A percentile compares a stretch with the other conserved stretches of the same genome.
Conservation (phyloP, 2,329 filamentous ascomycete species). For the Atkinsonella hypoxylon region DNA sequence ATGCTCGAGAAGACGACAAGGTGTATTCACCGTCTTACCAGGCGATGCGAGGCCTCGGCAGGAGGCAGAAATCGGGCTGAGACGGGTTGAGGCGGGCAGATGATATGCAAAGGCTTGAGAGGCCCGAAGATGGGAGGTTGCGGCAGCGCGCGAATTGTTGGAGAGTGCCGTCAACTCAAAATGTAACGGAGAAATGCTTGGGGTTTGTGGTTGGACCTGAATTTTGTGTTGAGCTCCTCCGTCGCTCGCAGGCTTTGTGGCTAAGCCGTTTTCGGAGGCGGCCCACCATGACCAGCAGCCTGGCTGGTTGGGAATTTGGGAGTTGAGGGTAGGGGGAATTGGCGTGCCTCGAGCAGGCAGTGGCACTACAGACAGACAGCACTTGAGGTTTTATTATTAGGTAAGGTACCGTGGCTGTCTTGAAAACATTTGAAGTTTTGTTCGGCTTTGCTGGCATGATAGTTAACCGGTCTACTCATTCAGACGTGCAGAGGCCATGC, state of each 20-base stretch:
- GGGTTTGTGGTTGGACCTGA: slow-evolving; percentile 23
- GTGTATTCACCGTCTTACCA: neutral
- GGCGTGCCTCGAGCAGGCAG: too few relatives aligned
- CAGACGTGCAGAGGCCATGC: too few relatives aligned
- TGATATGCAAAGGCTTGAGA: slow-evolving; percentile 7
- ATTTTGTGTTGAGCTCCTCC: slow-evolving; percentile 30
- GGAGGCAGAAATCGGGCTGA: slow-evolving; percentile 4
- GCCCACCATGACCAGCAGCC: too few relatives aligned
- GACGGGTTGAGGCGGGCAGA: slow-evolving; percentile 8
- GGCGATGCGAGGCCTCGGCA: slow-evolving; percentile 1
- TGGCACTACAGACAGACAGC: too few relatives aligned
- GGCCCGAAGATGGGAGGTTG: slow-evolving; percentile 2
- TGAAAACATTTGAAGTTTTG: too few relatives aligned
- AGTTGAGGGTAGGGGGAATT: too few relatives aligned
- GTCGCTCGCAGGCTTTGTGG: slow-evolving; percentile 20
- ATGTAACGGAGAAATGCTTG: slow-evolving; percentile 23
- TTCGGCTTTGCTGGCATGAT: too few relatives aligned
- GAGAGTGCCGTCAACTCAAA: slow-evolving; percentile 17
- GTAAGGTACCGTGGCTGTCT: too few relatives aligned
- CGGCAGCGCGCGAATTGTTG: slow-evolving; percentile 19
- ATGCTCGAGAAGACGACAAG: slow-evolving; percentile 6
- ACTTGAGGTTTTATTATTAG: too few relatives aligned
- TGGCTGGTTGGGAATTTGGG: too few relatives aligned
- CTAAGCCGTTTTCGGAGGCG: slow-evolving; percentile 20
- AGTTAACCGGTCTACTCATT: too few relatives aligned